Base-by-base conservation (phyloP, 768 basidiomycete genomes). In the Multifurca ochricompacta region DNA sequence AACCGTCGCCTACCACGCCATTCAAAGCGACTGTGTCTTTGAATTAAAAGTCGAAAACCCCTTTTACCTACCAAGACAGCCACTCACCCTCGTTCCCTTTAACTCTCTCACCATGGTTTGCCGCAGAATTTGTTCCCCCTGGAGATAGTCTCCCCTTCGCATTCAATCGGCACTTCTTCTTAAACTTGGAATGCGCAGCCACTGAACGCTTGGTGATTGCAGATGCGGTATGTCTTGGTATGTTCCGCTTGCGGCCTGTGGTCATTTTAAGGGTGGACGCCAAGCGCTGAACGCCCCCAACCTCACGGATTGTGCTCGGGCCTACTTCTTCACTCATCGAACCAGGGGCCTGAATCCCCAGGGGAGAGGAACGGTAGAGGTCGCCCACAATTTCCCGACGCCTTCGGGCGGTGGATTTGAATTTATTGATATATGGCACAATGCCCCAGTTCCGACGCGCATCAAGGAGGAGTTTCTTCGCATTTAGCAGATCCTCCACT, bases 391-490 rank as follows among this genome's bases (percentile, higher is more conserved):
- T 34, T 46, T 36, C 44, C 34, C 47, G 19, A 30, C 34, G 21
- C 9, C n/a, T 3, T 28, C 27, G 34, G 5, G 3, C 25, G 19
- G 25, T 4, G 6, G 0, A 3, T 25, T 3, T 2, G 27, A 0
- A 3, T 25, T 3, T 2, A 21, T 36, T 7, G 27, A 48, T 13
- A 2, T 2, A 14, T 4, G 14, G 1, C 14, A 36, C 49, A 21
- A 56, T 53, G 10, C 23, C 53, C 63, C 19, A 40, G 28, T 16
- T 45, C 53, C 16, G 63, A 54, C 55, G 60, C 55, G 5, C 18
- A 10, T 6, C 50, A 21, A 14, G 50, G 43, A 43, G 56, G 37
- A 35, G 48, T n/a, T 19, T 14, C 9, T 16, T 47, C 58, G 31
- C 51, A 41, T n/a, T 48, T 14, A 2, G 14, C 14, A 19, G 36